Base-by-base conservation (phyloP, 768 basidiomycete genomes). In the Tricholoma bakamatsutake region DNA sequence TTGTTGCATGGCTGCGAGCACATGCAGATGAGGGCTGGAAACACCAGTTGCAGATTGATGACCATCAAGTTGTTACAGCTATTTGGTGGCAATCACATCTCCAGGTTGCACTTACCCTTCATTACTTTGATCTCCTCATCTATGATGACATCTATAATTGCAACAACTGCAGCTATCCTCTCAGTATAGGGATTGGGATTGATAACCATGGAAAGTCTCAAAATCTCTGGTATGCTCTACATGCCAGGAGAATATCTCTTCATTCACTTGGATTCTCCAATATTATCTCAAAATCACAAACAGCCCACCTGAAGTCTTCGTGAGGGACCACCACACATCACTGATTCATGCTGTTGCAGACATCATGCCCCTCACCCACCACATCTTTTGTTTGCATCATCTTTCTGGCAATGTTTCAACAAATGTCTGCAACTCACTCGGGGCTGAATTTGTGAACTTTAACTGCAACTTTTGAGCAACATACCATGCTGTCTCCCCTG, bases 61-160 rank as follows among this genome's bases (percentile, higher is more conserved):
- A 37, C 12, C 35, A 15, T 12, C 35, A 37, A 15, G 47, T 59
- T 8, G 58, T 67, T 5, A 60, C 50, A 28, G 64, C 39, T 5
- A 18, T 71, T 2, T 71, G 66, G 62, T 73, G 72, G 71, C 68
- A 69, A 53, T 68, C 66, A 7, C 69, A 69, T 12, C 24, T 33
- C 1, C 71, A 73, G 50, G 56, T 50, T 0, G 46, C 60, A 3
- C 62, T 71, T 8, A 58, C 61, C 4, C 17, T 47, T 17, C 59
- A 48, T 8, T 67, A 47, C 46, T 43, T 24, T 7, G 67, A 68
- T 45, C 52, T 67, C 37, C 51, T 68, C 4, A 48, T 68, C 15
- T 63, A 56, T 24, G 66, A 68, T 34, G 57, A 58, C 48, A 56
- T 64, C 0, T 61, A 61, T 49, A 66, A 65, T 17, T 55, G 59